Evolutionary conservation across 345 rosid species (phyloP), one percentile per base, ranked within the genome.

Genomic region (Clarkia xantiana): DNA sequence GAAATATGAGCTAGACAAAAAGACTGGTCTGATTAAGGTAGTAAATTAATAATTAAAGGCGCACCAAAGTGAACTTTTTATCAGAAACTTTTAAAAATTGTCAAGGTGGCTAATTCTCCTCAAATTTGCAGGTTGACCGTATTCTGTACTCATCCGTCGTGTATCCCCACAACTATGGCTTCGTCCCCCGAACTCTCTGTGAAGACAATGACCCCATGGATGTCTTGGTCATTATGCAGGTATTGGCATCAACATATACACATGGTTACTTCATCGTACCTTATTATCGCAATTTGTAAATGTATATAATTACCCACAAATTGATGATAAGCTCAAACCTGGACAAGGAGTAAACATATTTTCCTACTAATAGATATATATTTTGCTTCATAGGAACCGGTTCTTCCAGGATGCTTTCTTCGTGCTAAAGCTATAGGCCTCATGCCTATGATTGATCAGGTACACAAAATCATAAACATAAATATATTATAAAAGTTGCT

Each of bases 391-490:
- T 66, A 91, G 98, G 98, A 91, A 72, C 98, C 96, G 2, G 98
- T 91, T 64, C 78, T 86, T 60, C 96, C 98, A 36, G 96, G 98
- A 45, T 86, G 98, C 69, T 91, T 86, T 66, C 89, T 91, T 51
- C 76, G 98, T 38, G 96, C 96, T 56, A 91, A 78, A 70, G 98
- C 98, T 52, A 86, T 91, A 38, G 98, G 98, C 53, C 81, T 91
- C 46, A 91, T 91, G 98, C 98, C 98, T 67, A 91, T 91, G 98
- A 91, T 91, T 56, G 98, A 91, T 61, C 94, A 83, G 86, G 97
- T 86, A 62, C 18, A 2, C 2, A 2, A 22, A n/a, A 40, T 47
- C 61, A 40, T 10, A 34, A 23, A 12, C 18, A 23, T n/a, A 19
- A 18, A 40, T 25, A 17, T 22, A 22, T 22, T 22, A 22, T 22